Conservation (phyloP, 73 alveolate genomes). For the Tetrahymena borealis region DNA sequence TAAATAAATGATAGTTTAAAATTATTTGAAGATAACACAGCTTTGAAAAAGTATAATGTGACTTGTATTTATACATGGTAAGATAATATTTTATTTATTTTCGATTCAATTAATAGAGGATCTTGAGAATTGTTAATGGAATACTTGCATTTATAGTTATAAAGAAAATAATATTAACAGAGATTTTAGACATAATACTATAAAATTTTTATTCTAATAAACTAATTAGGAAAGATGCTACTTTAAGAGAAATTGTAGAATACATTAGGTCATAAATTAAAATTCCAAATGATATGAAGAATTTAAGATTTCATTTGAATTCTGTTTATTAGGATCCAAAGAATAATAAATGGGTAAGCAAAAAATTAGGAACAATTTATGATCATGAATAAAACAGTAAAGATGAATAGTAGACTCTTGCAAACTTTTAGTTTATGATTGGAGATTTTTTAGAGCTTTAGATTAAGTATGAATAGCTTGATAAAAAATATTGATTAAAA, state of each 20-base stretch:
- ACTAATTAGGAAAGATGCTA: background rate
- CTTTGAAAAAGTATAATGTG: background rate
- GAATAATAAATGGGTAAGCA: background rate
- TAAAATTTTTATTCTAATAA: background rate
- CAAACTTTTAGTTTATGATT: background rate
- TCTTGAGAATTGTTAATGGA: too few species aligned
- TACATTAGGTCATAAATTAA: background rate
- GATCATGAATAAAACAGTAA: background rate
- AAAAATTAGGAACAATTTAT: background rate
- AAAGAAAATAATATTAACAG: too few species aligned
- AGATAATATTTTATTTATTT: background rate
- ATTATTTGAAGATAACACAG: background rate
- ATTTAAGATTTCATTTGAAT: background rate
- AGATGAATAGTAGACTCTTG: background rate
- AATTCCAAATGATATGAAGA: background rate
- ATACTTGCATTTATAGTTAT: too few species aligned
- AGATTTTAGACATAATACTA: too few species aligned
- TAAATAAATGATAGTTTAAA: background rate
- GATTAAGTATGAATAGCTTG: background rate
- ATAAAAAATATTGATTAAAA: background rate
- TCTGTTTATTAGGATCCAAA: background rate
- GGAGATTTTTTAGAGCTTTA: background rate
- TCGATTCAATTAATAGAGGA: background rate
- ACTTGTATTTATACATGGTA: background rate
- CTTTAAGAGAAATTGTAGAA: background rate